A percentile compares a stretch with the other conserved stretches of the same genome.
Evolutionary conservation across 2,329 filamentous ascomycete genomes (phyloP).

Genomic region (Pseudogymnoascus sp.): DNA sequence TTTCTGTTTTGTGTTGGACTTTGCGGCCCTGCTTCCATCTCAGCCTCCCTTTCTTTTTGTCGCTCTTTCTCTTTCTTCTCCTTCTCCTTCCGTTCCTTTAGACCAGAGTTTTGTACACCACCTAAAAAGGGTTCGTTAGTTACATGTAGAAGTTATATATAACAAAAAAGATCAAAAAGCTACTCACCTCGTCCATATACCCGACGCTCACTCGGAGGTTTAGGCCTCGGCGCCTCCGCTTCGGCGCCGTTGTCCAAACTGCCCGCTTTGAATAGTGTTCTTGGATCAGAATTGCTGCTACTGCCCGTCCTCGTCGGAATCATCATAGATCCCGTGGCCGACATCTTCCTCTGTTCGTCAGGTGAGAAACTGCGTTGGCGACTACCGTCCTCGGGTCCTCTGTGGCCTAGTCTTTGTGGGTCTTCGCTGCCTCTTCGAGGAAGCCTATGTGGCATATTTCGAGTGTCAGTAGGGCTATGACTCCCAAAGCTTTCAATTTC

Average conservation of each 20-base stretch:
- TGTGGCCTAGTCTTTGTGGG: background rate
- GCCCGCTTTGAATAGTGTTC: background rate
- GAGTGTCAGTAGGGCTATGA: slow-evolving; percentile 1
- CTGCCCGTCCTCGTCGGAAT: slow-evolving; percentile 15
- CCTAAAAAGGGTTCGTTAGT: slow-evolving; percentile 34
- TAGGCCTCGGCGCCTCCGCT: slow-evolving; percentile 38
- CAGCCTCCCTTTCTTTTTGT: slow-evolving; percentile 17
- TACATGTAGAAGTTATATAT: slow-evolving; percentile 44
- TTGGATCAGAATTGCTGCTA: slow-evolving; percentile 16
- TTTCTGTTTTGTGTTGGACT: slow-evolving; percentile 35
- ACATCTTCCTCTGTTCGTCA: slow-evolving; percentile 10
- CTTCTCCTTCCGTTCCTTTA: slow-evolving; percentile 19
- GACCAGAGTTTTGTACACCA: slow-evolving; percentile 37
- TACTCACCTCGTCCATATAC: slow-evolving; percentile 48
- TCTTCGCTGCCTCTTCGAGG: slow-evolving; percentile 1
- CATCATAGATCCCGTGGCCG: slow-evolving; percentile 12
- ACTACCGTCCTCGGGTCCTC: background rate
- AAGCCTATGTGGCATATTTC: background rate
- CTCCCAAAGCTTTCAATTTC: slow-evolving; percentile 10
- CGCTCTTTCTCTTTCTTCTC: slow-evolving; percentile 14
- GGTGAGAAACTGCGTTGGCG: background rate
- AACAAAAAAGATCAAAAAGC: slow-evolving; percentile 6
- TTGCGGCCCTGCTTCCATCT: slow-evolving; percentile 10
- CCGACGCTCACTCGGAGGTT: slow-evolving; percentile 40
- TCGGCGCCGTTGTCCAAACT: slow-evolving; percentile 32